These are phyloP conservation scores for Monosporascus sp. DNA, from an alignment of 2,329 filamentous ascomycete genomes.

Conservation along the genomic window DNA sequence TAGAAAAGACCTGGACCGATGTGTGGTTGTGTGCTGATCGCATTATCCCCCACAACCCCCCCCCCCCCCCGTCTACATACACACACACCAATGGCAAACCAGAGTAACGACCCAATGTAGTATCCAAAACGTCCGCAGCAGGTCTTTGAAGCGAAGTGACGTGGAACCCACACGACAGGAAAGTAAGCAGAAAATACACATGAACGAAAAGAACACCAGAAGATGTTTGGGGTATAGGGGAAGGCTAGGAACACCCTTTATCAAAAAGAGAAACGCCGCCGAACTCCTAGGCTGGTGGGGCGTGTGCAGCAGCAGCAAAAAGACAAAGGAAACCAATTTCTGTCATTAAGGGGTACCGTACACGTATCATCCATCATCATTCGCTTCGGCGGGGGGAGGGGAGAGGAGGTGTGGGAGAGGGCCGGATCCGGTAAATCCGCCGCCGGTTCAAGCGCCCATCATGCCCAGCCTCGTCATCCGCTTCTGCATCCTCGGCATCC, in stretches of 20 bases:
- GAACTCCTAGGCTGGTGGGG: neutral
- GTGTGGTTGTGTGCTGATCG: no score
- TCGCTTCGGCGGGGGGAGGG: neutral
- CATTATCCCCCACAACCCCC: no score
- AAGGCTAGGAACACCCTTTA: neutral
- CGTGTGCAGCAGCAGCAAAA: neutral
- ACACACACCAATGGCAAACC: no score
- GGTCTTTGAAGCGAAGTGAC: no score
- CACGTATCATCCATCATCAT: neutral
- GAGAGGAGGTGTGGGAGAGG: neutral
- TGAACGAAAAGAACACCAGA: neutral
- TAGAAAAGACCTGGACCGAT: no score
- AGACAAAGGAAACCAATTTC: neutral
- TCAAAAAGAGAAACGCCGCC: neutral
- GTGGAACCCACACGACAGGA: no score
- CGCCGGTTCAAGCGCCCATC: constrained; percentile 29
- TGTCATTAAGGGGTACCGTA: no score
- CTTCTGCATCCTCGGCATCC: constrained; percentile 53
- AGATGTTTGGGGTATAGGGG: neutral
- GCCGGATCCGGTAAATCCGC: no score
- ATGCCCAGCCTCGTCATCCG: constrained; percentile 56
- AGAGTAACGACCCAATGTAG: no score
- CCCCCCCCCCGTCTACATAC: no score
- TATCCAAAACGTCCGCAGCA: no score
- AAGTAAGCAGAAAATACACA: no score